Base-by-base conservation (phyloP, 805 yeast species). In the Candida sanyiensis region DNA sequence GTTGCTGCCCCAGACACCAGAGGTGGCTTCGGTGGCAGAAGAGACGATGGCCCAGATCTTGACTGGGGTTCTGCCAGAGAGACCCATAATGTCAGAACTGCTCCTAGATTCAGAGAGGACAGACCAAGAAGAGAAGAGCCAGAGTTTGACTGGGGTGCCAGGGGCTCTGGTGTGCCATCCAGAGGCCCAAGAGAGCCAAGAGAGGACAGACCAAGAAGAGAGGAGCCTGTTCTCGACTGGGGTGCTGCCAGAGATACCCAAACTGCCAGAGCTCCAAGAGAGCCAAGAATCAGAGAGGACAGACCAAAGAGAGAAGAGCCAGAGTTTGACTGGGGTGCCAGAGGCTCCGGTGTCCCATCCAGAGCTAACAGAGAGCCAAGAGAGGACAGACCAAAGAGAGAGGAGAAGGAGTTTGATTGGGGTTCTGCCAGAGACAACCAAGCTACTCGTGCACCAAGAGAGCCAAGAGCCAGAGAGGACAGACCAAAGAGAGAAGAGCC, bases 1-100 rank as follows among this genome's bases (percentile, higher is more conserved):
- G 96, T 88, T 57, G 93, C 93, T 53, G 96, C 88, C 37, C 78
- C 75, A 58, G 62, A 58, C 54, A 66, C 54, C 58, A 70, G 63
- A 45, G 59, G 67, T 47, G 50, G 66, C 52, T 48, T 62, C 49
- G 59, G 55, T 62, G 46, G 67, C 57, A 44, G 67, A 36, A 50
- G 59, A 32, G 68, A 61, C 39, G 54, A 29, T 23, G 26, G 26
- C 7, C 33, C 57, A 11, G 70, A 67, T 16, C 56, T 69, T 30
- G 75, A 72, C 47, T 69, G 73, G 72, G 66, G 70, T 35, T 61
- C 59, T 28, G 75, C 76, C 66, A 63, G 80, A 72, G 59, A 69
- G 45, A 41, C 56, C 38, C 61, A 50, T 17, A 37, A 17, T 31
- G 59, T 38, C 19, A 39, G 43, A 28, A 18, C 39, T 15, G 38